Conservation (phyloP, 345 rosid genomes). For the Eucalyptus erythrocorys region DNA sequence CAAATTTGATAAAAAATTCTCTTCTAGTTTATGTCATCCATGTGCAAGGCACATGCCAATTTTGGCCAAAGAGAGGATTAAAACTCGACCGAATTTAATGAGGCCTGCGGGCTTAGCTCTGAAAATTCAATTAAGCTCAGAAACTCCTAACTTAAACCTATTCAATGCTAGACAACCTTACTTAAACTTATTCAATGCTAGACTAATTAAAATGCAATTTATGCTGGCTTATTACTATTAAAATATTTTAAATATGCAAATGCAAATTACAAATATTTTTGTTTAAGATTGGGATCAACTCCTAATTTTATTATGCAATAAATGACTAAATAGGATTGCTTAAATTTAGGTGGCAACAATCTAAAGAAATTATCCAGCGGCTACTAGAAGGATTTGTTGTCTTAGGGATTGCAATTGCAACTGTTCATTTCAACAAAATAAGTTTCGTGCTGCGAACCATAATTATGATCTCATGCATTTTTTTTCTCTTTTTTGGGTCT, state of each 20-base stretch:
- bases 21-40: not conserved
- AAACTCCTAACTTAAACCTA: not conserved
- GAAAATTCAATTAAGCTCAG: not conserved
- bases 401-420: not conserved
- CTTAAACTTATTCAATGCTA: not conserved
- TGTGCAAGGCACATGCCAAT: not conserved
- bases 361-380: not conserved
- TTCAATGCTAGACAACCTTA: not conserved
- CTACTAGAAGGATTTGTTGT: not conserved
- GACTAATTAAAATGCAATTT: not conserved
- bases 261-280: not conserved
- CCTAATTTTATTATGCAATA: not conserved
- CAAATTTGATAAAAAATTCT: not conserved
- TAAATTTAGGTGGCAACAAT: constrained; percentile 19
- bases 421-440: not conserved
- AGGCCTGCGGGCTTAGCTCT: not conserved
- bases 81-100: not conserved
- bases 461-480: not conserved
- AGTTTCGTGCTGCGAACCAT: not conserved
- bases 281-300: not conserved
- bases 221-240: not conserved
- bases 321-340: constrained; percentile 52
- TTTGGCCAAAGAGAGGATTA: not conserved
- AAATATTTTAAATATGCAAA: not conserved
- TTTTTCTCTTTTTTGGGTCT: too few relatives aligned